Evolutionary conservation across 331 rosid genomes (phyloP).

Genomic region (Saraca asoca): DNA sequence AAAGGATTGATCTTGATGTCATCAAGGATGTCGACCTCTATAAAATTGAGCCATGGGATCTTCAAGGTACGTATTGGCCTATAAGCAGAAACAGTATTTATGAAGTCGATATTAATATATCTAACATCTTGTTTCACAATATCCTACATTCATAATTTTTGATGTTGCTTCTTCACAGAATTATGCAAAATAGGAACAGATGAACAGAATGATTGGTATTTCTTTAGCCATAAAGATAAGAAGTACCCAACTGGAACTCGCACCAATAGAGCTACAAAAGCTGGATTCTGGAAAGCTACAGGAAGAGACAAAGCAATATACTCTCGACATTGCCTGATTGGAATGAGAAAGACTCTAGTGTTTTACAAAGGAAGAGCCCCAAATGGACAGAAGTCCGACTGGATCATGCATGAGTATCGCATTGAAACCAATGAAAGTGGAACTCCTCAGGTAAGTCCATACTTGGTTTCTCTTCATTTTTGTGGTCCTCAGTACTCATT

Average conservation of each 20-base stretch:
- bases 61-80: slow-evolving; percentile 55
- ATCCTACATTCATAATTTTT: not conserved
- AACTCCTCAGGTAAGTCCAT: slow-evolving; percentile 50
- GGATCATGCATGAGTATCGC: slow-evolving; percentile 79
- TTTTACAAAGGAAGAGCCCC: slow-evolving; percentile 74
- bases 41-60: slow-evolving; percentile 76
- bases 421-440: slow-evolving; percentile 68
- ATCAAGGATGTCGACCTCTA: slow-evolving; percentile 68
- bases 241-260: slow-evolving; percentile 73
- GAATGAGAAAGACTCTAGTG: slow-evolving; percentile 70
- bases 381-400: slow-evolving; percentile 67
- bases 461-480: too few relatives aligned
- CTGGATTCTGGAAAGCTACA: slow-evolving; percentile 80
- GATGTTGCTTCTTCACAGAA: slow-evolving; percentile 25
- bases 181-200: slow-evolving; percentile 60
- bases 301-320: slow-evolving; percentile 75
- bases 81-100: too few relatives aligned
- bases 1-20: slow-evolving; percentile 67
- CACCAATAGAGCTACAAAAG: slow-evolving; percentile 69
- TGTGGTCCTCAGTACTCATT: too few relatives aligned
- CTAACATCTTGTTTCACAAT: not conserved
- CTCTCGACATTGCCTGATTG: slow-evolving; percentile 48
- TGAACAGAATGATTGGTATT: slow-evolving; percentile 71
- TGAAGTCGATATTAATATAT: too few relatives aligned
- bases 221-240: slow-evolving; percentile 74